Conservation (phyloP, 352 stramenopile species). For the Phytophthora meadii region DNA sequence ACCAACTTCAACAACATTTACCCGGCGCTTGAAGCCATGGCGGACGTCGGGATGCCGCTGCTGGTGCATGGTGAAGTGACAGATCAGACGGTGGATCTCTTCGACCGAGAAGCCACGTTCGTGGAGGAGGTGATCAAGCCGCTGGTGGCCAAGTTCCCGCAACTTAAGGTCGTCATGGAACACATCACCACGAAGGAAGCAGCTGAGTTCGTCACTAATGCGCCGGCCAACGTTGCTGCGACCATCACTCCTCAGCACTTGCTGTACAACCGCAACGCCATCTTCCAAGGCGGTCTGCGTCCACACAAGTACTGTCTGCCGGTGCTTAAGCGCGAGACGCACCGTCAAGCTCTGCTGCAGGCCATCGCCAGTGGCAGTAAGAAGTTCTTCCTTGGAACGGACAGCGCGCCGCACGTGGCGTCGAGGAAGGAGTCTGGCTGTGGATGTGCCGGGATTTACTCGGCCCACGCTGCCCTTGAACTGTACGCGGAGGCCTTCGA, state of each 20-base stretch:
- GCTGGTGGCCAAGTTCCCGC: conserved; percentile 92
- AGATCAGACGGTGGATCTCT: conserved; percentile 95
- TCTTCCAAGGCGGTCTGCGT: conserved; percentile 94
- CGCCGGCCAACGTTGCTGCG: conserved; percentile 93
- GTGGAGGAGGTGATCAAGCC: conserved; percentile 96
- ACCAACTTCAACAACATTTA: conserved; percentile 96
- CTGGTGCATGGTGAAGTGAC: conserved; percentile 98
- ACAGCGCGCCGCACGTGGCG: conserved; percentile 96
- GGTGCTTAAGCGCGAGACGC: conserved; percentile 97
- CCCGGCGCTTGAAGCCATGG: conserved; percentile 83
- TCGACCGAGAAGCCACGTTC: conserved; percentile 97
- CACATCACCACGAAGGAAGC: conserved; percentile 98
- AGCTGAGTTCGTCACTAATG: conserved; percentile 93
- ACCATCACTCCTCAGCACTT: conserved; percentile 99
- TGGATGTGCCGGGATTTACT: conserved; percentile 97
- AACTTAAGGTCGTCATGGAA: conserved; percentile 99
- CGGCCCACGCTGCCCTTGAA: conserved; percentile 95
- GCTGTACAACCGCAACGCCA: conserved; percentile 98
- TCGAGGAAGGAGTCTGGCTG: conserved; percentile 92
- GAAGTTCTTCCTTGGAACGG: conserved; percentile 99
- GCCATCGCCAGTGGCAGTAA: conserved; percentile 91
- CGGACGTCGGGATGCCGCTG: conserved; percentile 91
- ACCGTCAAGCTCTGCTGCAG: conserved; percentile 91
- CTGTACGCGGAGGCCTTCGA: conserved; percentile 99
- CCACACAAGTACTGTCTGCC: conserved; percentile 99